Base-by-base conservation (phyloP, 345 rosid genomes). In the Litchi chinensis region DNA sequence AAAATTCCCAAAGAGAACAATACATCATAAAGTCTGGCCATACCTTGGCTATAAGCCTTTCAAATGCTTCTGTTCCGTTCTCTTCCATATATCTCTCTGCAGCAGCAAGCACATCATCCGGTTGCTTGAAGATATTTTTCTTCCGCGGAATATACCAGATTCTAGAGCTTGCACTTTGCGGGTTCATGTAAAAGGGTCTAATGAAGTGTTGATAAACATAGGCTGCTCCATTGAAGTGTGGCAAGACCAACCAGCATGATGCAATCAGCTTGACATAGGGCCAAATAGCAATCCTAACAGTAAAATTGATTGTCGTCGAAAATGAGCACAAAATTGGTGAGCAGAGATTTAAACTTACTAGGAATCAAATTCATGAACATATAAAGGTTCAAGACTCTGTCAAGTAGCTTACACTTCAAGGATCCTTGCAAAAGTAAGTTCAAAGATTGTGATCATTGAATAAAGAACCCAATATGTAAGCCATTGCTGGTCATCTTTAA, bases 381-480 rank as follows among this genome's bases (percentile, higher is more conserved):
- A 73, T 40, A 21, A 22, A 39, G 16, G 37, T 15, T 65, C 18
- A 21, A 5, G 28, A 54, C 8, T 13, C 10, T n/a, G 46, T 13
- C 21, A 44, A 50, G 50, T 15, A 63, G 79, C 65, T 77, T 84
- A 92, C 93, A 87, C 82, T 78, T 90, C 90, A 26, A 93, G 81
- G 80, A 89, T 22, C 75, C 87, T 78, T 75, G 88, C 86, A 74
- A 93, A 90, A 57, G 93, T 91, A 57, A 93, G 95, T 87, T 93
- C 95, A 70, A 93, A 89, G 78, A 90, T 86, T 52, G 92, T 91
- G 74, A 93, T 68, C 83, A 93, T 81, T 32, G 97, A 93, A 79
- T 93, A 91, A n/a, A 93, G 89, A 79, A 92, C 97, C 94, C 97
- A 91, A 74, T 91, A 91, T 8, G 97, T 91, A 32, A 93, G 89